Evolutionary conservation across 225 moss, liverwort and hornwort genomes (phyloP).

Genomic region (Sphagnum contortum): DNA sequence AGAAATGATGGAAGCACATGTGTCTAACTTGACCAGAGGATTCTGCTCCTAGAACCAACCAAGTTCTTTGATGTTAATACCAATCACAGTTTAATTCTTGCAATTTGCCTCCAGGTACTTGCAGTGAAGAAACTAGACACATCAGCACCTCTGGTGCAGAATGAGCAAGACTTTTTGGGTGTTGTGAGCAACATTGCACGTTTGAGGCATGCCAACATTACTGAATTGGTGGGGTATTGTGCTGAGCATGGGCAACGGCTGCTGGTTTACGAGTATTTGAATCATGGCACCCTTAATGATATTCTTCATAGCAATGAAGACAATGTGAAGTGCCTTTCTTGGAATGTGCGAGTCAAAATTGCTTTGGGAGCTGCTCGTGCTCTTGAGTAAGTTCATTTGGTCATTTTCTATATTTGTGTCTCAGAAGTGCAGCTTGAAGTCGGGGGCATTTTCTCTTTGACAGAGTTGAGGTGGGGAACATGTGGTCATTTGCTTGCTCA

Average conservation of each 20-base stretch:
- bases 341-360: constrained; percentile 65
- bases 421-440: too few species aligned
- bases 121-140: constrained; percentile 64
- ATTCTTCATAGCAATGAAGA: constrained; percentile 32
- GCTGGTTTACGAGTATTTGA: constrained; percentile 46
- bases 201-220: constrained; percentile 51
- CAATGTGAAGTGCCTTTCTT: constrained; percentile 35
- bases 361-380: constrained; percentile 65
- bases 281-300: constrained; percentile 49
- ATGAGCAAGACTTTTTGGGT: constrained; percentile 44
- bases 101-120: constrained; percentile 12
- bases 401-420: too few species aligned
- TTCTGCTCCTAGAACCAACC: too few species aligned
- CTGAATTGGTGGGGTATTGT: constrained; percentile 68
- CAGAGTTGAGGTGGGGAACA: too few species aligned
- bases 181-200: constrained; percentile 41
- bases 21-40: too few species aligned
- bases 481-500: too few species aligned
- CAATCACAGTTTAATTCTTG: too few species aligned
- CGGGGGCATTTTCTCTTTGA: too few species aligned
- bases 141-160: constrained; percentile 48
- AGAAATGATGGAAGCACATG: too few species aligned
- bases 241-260: constrained; percentile 62
- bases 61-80: too few species aligned
- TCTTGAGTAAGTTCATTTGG: constrained; percentile 25